Percentiles rank a stretch among this genome's conserved stretches.
phyloP scores from a whole-genome alignment of 495 filamentous ascomycete species.

The Cairneyella variabilis region DNA sequence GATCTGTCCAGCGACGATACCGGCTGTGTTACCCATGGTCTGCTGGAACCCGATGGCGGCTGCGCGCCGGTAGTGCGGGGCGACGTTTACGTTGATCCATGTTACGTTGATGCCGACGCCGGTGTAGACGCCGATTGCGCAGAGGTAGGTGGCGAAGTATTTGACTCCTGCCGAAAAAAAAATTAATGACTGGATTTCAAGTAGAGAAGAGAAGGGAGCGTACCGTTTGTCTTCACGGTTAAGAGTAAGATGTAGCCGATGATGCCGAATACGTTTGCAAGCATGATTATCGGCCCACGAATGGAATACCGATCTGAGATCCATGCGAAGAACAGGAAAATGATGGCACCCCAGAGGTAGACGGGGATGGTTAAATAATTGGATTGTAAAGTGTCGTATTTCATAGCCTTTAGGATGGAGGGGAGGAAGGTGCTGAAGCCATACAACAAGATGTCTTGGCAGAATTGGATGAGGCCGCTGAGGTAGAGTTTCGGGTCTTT shows the following conservation, averaged over 20 bases:
- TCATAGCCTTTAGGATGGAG: constrained; percentile 49
- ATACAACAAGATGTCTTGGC: constrained; percentile 52
- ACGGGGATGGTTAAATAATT: constrained; percentile 39
- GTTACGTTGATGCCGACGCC: constrained; percentile 49
- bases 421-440: constrained; percentile 60
- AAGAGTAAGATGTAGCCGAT: constrained; percentile 51
- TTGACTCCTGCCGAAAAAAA: constrained; percentile 31
- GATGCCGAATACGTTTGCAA: constrained; percentile 42
- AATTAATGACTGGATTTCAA: not conserved
- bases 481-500: constrained; percentile 32
- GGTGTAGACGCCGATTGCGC: constrained; percentile 46
- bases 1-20: constrained; percentile 50
- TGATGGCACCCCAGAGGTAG: constrained; percentile 35
- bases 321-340: constrained; percentile 38
- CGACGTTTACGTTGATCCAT: constrained; percentile 55
- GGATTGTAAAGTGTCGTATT: constrained; percentile 43
- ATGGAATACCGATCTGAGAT: constrained; percentile 31
- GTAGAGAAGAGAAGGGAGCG: no score
- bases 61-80: constrained; percentile 53
- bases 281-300: constrained; percentile 25
- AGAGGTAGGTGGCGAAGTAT: constrained; percentile 55
- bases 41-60: constrained; percentile 53
- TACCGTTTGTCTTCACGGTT: constrained; percentile 29
- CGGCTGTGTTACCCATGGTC: constrained; percentile 52
- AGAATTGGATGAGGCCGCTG: constrained; percentile 47